These are phyloP conservation scores for Picea glauca DNA, from an alignment of 75 land plant species.

Conservation along the genomic window DNA sequence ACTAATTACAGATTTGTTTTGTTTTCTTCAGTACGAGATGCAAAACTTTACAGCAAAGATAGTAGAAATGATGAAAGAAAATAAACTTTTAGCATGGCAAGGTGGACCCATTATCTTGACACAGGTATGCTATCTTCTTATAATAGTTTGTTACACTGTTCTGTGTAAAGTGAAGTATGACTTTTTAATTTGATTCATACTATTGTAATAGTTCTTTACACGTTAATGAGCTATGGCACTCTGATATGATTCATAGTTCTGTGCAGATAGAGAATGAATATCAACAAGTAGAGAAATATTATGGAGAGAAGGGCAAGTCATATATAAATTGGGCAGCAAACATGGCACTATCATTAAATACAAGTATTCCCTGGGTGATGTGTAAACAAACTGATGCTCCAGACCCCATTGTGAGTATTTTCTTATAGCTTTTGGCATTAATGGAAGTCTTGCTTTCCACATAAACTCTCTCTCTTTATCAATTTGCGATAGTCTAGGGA, in stretches of 20 bases:
- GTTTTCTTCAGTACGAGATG: slow-evolving; percentile 53
- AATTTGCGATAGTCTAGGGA: not conserved
- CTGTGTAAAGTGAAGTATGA: no score
- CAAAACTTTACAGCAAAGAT: slow-evolving; percentile 54
- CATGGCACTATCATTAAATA: slow-evolving; percentile 33
- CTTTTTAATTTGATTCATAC: not conserved
- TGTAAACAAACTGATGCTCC: slow-evolving; percentile 77
- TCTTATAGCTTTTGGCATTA: not conserved
- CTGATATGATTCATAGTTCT: not conserved
- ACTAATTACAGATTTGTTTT: not conserved
- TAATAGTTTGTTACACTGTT: not conserved
- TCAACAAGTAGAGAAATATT: slow-evolving; percentile 35
- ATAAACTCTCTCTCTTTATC: not conserved
- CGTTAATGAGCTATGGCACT: no score
- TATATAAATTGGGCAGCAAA: slow-evolving; percentile 66
- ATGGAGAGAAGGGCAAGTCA: slow-evolving; percentile 41
- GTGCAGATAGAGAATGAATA: slow-evolving; percentile 77
- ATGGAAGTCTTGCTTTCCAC: not conserved
- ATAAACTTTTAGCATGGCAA: slow-evolving; percentile 68
- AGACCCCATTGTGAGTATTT: slow-evolving; percentile 37
- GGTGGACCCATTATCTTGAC: slow-evolving; percentile 88
- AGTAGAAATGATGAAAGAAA: slow-evolving; percentile 76
- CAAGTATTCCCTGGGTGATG: slow-evolving; percentile 67
- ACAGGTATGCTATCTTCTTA: slow-evolving; percentile 44
- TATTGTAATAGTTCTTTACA: not conserved